Percentiles rank a stretch among this genome's conserved stretches.
phyloP scores from a whole-genome alignment of 208 protist genomes.

The Acanthamoeba lenticulata region DNA sequence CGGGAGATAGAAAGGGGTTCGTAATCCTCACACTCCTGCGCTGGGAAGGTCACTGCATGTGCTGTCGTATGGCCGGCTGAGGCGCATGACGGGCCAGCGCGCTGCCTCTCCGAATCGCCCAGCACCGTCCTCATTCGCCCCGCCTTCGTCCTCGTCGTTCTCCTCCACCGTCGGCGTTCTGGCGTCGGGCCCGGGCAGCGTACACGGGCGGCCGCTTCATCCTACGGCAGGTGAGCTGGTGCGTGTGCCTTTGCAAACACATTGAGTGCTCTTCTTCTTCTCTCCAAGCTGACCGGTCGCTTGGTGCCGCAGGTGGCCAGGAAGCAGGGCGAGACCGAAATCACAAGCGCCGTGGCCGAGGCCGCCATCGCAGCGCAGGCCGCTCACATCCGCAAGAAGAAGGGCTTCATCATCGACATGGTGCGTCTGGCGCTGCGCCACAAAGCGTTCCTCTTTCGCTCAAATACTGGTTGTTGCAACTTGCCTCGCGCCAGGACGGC shows the following conservation, averaged over 20 bases:
- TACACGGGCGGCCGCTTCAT: not conserved
- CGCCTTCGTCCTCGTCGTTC: not conserved
- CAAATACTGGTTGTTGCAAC: not conserved
- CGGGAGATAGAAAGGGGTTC: no score
- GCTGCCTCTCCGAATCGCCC: not conserved
- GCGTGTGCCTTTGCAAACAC: not conserved
- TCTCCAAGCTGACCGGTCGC: no score
- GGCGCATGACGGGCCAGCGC: not conserved
- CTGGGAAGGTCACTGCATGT: not conserved
- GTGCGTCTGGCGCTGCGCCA: not conserved
- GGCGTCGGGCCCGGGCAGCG: not conserved
- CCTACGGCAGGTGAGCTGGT: not conserved
- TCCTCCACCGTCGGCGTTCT: not conserved
- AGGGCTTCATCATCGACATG: conserved; percentile 68
- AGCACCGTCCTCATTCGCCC: not conserved
- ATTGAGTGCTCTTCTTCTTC: not conserved
- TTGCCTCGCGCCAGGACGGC: not conserved
- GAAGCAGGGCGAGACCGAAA: not conserved
- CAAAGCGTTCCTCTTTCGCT: not conserved
- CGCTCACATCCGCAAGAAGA: conserved; percentile 36
- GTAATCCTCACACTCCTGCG: not conserved
- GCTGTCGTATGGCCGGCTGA: conserved; percentile 6
- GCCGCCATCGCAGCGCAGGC: not conserved
- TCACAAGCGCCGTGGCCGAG: not conserved
- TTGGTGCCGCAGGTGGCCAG: not conserved